Evolutionary conservation across 306 rosid species (phyloP), one percentile per base, ranked within the genome.

Genomic region (Cicer bijugum): DNA sequence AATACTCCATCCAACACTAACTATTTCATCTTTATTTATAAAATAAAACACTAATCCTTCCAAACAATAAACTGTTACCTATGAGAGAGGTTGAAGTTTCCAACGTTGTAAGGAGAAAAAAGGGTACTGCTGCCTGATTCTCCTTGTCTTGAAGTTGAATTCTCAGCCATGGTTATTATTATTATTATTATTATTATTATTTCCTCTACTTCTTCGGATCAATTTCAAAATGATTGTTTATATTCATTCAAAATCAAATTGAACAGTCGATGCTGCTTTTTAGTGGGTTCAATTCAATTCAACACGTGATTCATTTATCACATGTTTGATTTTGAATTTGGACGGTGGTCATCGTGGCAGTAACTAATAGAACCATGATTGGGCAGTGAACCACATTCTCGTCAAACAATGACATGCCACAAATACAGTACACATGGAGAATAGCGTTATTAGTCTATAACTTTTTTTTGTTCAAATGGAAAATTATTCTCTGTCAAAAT

Each of bases 31-130:
- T 0, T 28, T 3, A 28, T 28, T 28, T 5, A 28, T 0, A 28
- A 2, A 23, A 23, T 3, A 2, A 23, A 23, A 23, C 33, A 2
- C 33, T 23, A 2, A 23, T 23, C 33, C 33, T 23, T 23, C 33
- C 33, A 23, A 23, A 23, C 33, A 2, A 28, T 3, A 8, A 1
- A 0, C 40, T 33, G 48, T 58, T 19, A 60, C 86, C 86, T 83
- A 47, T 83, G 86, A 51, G 86, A 83, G 68, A 83, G 78, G 67
- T 76, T 76, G 80, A 83, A 71, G 17, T 72, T 83, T 16, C 19
- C 77, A 83, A 83, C 50, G 77, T 71, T 71, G 86, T 71, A 83
- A 50, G 86, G 79, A 71, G 97, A 90, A 79, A 92, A 92, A 3
- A 92, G 87, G 7, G 74, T 67, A 39, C 1, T 28, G 9, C 17